phyloP scores from a whole-genome alignment of 805 yeast species.

The Metschnikowia lachancei region DNA sequence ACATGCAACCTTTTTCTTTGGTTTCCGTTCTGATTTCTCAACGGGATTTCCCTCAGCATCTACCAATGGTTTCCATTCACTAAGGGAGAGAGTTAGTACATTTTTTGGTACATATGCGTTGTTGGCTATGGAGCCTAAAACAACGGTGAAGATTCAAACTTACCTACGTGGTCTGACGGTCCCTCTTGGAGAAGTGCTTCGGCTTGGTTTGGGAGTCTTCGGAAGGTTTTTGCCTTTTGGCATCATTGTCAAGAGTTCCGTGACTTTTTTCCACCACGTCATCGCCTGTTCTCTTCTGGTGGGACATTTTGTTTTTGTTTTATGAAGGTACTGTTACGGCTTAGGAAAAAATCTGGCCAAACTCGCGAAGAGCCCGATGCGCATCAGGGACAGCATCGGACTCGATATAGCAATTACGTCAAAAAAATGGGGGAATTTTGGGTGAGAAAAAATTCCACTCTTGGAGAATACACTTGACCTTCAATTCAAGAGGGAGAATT shows the following conservation, averaged over 20 bases:
- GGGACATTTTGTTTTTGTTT: conserved; percentile 10
- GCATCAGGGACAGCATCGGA: background rate
- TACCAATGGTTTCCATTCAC: conserved; percentile 42
- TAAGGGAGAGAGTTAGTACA: conserved; percentile 14
- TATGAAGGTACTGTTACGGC: background rate
- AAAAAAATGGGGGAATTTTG: too few species aligned
- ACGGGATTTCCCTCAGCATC: conserved; percentile 65
- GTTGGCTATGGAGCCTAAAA: background rate
- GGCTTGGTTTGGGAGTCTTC: conserved; percentile 6
- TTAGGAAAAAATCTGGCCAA: background rate
- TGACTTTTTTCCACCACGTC: conserved; percentile 14
- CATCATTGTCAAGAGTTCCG: conserved; percentile 8
- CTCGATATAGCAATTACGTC: too few species aligned
- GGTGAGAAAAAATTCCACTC: too few species aligned
- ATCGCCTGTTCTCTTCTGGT: conserved; percentile 15
- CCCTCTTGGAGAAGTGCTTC: conserved; percentile 22
- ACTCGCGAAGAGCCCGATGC: background rate
- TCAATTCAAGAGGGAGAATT: too few species aligned
- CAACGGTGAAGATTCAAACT: conserved; percentile 30
- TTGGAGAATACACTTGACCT: too few species aligned
- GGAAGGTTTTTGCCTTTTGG: conserved; percentile 9
- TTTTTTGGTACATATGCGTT: background rate
- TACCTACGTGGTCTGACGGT: conserved; percentile 55
- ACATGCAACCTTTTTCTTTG: conserved; percentile 87
- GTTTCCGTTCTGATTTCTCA: conserved; percentile 59